phyloP scores from a whole-genome alignment of 2,329 filamentous ascomycete species.

The Cytospora mali region DNA sequence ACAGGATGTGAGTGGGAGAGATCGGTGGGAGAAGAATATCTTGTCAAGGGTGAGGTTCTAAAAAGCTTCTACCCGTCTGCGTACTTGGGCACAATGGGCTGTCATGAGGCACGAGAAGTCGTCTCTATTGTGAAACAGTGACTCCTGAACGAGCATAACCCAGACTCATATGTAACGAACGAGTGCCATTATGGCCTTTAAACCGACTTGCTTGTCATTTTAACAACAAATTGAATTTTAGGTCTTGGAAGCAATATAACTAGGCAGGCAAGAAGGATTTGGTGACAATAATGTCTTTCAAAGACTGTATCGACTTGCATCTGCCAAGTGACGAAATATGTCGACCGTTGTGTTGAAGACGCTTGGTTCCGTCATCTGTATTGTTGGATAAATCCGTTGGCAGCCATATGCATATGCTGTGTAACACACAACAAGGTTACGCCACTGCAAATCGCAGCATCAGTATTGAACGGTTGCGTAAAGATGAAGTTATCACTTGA shows the following conservation, averaged over 20 bases:
- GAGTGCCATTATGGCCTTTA: too few relatives aligned
- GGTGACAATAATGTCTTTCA: too few relatives aligned
- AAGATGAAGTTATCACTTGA: not conserved
- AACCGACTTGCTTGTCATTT: too few relatives aligned
- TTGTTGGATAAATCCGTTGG: too few relatives aligned
- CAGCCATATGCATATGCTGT: not conserved
- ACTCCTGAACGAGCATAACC: not conserved
- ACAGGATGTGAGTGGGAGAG: not conserved
- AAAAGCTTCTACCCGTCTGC: not conserved
- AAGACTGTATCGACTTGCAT: too few relatives aligned
- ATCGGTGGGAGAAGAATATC: not conserved
- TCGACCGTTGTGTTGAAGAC: too few relatives aligned
- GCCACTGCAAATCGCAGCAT: not conserved
- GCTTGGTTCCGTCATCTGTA: too few relatives aligned
- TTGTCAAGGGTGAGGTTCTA: not conserved
- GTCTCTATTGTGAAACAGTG: not conserved
- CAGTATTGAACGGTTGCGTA: not conserved
- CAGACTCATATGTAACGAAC: too few relatives aligned
- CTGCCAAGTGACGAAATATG: too few relatives aligned
- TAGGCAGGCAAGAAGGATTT: too few relatives aligned
- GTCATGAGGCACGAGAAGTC: slow-evolving; percentile 1
- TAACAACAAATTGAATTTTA: too few relatives aligned
- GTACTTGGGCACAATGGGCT: slow-evolving; percentile 3
- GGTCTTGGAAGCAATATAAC: too few relatives aligned
- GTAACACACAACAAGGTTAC: not conserved